Conservation (phyloP, 331 rosid species). For the Arachis monticola region DNA sequence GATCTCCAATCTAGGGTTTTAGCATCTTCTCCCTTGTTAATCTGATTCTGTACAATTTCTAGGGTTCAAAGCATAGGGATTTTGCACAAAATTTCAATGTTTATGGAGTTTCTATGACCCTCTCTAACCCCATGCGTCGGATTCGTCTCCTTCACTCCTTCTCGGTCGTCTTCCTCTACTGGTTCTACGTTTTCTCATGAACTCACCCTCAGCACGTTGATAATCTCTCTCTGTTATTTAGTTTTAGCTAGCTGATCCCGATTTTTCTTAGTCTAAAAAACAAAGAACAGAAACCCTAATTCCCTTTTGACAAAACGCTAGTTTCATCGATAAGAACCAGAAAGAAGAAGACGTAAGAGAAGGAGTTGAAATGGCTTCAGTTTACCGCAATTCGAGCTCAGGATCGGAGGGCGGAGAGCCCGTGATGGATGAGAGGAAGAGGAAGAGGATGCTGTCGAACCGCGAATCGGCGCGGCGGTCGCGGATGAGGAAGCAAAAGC, state of each 20-base stretch:
- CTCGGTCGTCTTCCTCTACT: conserved; percentile 92
- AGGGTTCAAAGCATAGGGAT: conserved; percentile 21
- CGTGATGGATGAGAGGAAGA: conserved; percentile 66
- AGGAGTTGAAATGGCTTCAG: conserved; percentile 53
- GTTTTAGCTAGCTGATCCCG: neutral
- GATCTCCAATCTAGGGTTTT: conserved; percentile 34
- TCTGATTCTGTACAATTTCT: neutral
- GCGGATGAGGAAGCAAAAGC: conserved; percentile 92
- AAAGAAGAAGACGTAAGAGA: neutral
- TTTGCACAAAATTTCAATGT: conserved; percentile 51
- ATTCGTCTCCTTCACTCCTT: conserved; percentile 82
- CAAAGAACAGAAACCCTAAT: neutral
- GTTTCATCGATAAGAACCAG: neutral
- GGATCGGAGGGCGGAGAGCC: conserved; percentile 75
- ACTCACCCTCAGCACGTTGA: conserved; percentile 25
- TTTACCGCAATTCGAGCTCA: conserved; percentile 58
- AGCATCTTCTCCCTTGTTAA: neutral
- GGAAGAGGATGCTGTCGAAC: conserved; percentile 95
- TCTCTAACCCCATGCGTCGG: conserved; percentile 64
- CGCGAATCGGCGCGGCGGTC: conserved; percentile 94
- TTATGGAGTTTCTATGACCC: conserved; percentile 66
- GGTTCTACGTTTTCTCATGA: conserved; percentile 99
- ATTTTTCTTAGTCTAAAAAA: neutral
- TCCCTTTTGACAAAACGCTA: neutral
- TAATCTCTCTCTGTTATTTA: neutral